Base-by-base conservation (phyloP, 192 early-diverging fungal species). In the Linnemannia elongata region DNA sequence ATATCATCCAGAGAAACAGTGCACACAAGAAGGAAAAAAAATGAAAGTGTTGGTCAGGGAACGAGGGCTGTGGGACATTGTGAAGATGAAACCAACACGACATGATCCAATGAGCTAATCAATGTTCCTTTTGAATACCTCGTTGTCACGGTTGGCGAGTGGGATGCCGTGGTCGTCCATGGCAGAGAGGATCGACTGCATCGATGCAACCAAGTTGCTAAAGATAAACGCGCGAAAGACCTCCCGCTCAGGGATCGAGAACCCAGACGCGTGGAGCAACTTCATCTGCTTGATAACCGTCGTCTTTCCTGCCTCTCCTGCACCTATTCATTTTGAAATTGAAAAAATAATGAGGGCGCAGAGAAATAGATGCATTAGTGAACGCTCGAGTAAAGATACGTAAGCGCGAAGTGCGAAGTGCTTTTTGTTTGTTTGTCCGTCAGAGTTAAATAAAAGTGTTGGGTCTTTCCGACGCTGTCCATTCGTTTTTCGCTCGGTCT, bases 251-350 rank as follows among this genome's bases (percentile, higher is more conserved):
- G 80, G 77, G 9, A 74, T 38, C 10, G 85, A 88, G 73, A 91
- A 93, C 12, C 92, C 92, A 22, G 89, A 82, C 13, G 91, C 90
- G 75, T 93, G 92, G 75, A 93, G 88, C 45, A 93, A 79, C 55
- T 90, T 88, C 92, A 93, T 93, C 73, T 93, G 92, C 75, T 93
- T 93, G 45, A 93, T 80, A 45, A 93, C 85, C 24, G 92, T 93
- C 39, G 91, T 91, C 82, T 93, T 93, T 68, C 92, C 92, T 6
- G 91, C 90, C 72, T 93, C 92, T 47, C 92, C 92, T 55, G 92
- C 92, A 83, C 91, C 91, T 90, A 82, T 6, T 52, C 30, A 30
- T 66, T 66, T 27, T 15, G 10, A 66, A 13, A 27, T 27, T 6
- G 30, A 15, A 13, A 27, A 66, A 15, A 33, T 2, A 33, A 66